Conservation (phyloP, 2,329 filamentous ascomycete species). For the Aspergillus thermomutatus region DNA sequence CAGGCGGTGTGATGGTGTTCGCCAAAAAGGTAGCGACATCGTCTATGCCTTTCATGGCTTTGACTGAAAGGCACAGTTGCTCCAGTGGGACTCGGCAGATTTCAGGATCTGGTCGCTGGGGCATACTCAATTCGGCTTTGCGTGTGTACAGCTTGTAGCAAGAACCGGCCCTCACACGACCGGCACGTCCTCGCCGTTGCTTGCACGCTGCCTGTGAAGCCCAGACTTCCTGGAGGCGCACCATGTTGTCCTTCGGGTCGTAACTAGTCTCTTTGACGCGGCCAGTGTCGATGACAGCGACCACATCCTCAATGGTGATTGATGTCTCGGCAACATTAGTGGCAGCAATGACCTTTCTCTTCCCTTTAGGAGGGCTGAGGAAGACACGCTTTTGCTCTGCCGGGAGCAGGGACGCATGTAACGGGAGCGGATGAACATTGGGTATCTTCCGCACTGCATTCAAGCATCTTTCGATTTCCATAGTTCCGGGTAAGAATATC, state of each 20-base stretch:
- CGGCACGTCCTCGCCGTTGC: conserved; percentile 87
- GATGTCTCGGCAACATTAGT: conserved; percentile 98
- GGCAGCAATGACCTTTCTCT: conserved; percentile 87
- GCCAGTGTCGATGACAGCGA: conserved; percentile 92
- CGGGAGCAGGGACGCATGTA: conserved; percentile 89
- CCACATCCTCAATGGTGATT: conserved; percentile 96
- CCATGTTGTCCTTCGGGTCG: conserved; percentile 88
- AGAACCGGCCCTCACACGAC: conserved; percentile 82
- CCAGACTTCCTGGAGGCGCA: conserved; percentile 91
- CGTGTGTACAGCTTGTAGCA: conserved; percentile 96
- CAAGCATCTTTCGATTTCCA: conserved; percentile 83
- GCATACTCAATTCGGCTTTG: conserved; percentile 79
- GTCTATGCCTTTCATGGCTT: conserved; percentile 80
- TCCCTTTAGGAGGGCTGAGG: conserved; percentile 67
- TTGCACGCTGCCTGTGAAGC: conserved; percentile 91
- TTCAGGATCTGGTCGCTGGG: conserved; percentile 84
- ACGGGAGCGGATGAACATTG: conserved; percentile 72
- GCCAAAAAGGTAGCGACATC: conserved; percentile 79
- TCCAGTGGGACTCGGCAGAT: conserved; percentile 90
- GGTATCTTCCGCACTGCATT: conserved; percentile 63
- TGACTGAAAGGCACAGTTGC: conserved; percentile 89
- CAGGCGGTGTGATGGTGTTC: conserved; percentile 84
- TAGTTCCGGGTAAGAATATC: conserved; percentile 90
- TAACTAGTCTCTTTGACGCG: conserved; percentile 96
- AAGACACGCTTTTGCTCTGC: conserved; percentile 88